Base-by-base conservation (phyloP, 192 early-diverging fungal genomes). In the Dissophora ornata region DNA sequence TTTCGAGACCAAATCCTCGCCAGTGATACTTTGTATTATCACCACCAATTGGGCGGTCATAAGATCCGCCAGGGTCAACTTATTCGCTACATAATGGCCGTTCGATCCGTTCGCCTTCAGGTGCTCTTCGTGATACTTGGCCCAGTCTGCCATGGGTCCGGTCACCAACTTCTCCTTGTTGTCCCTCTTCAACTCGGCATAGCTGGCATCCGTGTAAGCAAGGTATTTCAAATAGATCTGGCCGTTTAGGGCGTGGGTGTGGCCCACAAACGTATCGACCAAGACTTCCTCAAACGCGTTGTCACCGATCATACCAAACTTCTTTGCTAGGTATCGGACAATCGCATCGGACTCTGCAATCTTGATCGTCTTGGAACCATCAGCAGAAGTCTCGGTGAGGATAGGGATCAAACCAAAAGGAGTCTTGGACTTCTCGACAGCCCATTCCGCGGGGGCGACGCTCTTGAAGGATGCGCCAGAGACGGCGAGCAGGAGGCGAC, bases 11-110 rank as follows among this genome's bases (percentile, higher is more conserved):
- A 63, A 9, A 2, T 51, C 57, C 34, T 71, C 46, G 0, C 32
- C 54, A 0, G 25, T 51, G 0, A 58, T 41, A 12, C 42, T 16
- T 24, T 54, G 58, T 36, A 71, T 50, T 4, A 71, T 33, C 4
- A 3, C 36, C 13, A 71, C 15, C 15, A 63, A 0, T 2, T 42
- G 25, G 6, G 10, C 28, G 12, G 53, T 50, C 54, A 34, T 57
- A 26, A 85, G 28, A 49, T 89, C 87, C 1, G 70, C 75, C 25
- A 84, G 73, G 0, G 82, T 77, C 5, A 51, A 57, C 41, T 79
- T 62, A 60, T 70, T 62, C 42, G 85, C 85, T 62, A 88, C 77
- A 45, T 84, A 88, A 49, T 88, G 85, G 1, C 87, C 84, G 36
- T 74, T 88, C 36, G 71, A 56, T n/a, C 86, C 86, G 52, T 88